Conservation (phyloP, 345 rosid genomes). For the Isatis tinctoria region DNA sequence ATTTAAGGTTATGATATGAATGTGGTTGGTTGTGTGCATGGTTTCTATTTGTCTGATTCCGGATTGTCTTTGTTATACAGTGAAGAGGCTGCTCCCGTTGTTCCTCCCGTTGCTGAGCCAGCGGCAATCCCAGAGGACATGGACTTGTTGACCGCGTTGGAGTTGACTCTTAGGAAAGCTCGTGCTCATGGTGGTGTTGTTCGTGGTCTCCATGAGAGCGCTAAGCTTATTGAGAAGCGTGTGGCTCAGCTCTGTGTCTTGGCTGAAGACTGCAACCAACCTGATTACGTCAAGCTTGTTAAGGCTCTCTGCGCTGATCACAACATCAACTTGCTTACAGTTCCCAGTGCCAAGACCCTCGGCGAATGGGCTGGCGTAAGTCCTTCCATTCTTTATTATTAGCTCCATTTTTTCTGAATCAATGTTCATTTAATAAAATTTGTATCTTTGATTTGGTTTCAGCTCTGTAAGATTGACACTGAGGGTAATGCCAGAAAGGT, state of each 20-base stretch:
- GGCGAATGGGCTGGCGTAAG: slow-evolving; percentile 97
- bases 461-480: slow-evolving; percentile 84
- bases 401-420: neutral
- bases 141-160: slow-evolving; percentile 74
- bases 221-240: slow-evolving; percentile 79
- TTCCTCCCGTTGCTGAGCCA: slow-evolving; percentile 45
- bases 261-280: slow-evolving; percentile 88
- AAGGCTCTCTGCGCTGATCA: slow-evolving; percentile 81
- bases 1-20: neutral
- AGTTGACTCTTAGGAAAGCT: slow-evolving; percentile 71
- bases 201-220: slow-evolving; percentile 73
- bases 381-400: neutral
- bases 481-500: slow-evolving; percentile 89
- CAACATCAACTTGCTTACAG: slow-evolving; percentile 55
- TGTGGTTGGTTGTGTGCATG: neutral
- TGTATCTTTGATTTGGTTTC: slow-evolving; percentile 10
- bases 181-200: slow-evolving; percentile 73
- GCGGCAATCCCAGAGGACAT: slow-evolving; percentile 56
- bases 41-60: neutral
- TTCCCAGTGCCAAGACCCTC: slow-evolving; percentile 81
- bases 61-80: slow-evolving; percentile 31
- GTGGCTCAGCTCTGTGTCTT: slow-evolving; percentile 65
- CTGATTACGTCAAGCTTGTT: slow-evolving; percentile 75
- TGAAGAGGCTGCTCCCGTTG: slow-evolving; percentile 59
- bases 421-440: neutral